Base-by-base conservation (phyloP, 208 protist genomes). In the Crithidia thermophila region DNA sequence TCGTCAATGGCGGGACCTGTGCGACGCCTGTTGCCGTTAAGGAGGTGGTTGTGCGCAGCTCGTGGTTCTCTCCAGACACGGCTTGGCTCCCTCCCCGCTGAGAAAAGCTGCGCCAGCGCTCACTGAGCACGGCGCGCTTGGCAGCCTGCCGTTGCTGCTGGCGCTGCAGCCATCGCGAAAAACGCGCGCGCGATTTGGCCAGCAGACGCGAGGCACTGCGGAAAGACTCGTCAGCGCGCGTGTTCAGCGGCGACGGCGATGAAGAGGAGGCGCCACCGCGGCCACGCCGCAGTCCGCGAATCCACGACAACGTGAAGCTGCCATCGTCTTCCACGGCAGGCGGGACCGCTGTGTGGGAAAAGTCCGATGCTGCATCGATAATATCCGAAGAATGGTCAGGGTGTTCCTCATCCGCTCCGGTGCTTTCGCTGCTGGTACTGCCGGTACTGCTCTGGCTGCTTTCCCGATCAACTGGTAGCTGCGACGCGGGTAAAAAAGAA, bases 151-250 rank as follows among this genome's bases (percentile, higher is more conserved):
- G 28, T 1, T 39, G 69, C 16, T 20, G 30, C 69, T 52, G 69
- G 18, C 51, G 55, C 20, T 42, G 45, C 55, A 75, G 36, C 69
- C 69, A 75, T n/a, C 60, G 61, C 7, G 30, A 8, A 16, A 65
- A 60, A 31, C 55, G 60, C 27, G 50, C 55, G 30, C 69, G 55
- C 10, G 69, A 75, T 43, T 43, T 58, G 16, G 42, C 27, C 0
- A 69, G 55, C 36, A 69, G 39, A 21, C 61, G 51, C 0, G 69
- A 58, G 1, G 55, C 55, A 21, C 55, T 69, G 20, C 69, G 53
- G n/a, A 65, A 59, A 0, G 69, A 68, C 1, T 64, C 53, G 6
- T 55, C 59, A 1, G 59, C 51, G n/a, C n/a, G n/a, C n/a, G 8
- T 27, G 16, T 43, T 45, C n/a, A 13, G 11, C 16, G 14, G n/a